Conservation (phyloP, 495 filamentous ascomycete species). For the Annulohypoxylon moriforme region DNA sequence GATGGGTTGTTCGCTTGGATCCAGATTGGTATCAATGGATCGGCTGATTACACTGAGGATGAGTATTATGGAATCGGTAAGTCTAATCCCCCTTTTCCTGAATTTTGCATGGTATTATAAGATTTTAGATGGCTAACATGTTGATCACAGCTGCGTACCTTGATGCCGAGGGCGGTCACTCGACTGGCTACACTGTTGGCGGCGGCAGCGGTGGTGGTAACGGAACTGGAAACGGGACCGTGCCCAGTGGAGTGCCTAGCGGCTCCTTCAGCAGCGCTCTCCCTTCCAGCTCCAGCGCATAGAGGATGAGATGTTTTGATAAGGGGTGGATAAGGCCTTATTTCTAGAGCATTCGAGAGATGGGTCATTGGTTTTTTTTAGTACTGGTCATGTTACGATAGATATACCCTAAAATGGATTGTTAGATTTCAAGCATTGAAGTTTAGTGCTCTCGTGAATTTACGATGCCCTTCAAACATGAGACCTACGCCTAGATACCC, state of each 20-base stretch:
- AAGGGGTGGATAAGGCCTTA: neutral
- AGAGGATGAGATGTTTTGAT: neutral
- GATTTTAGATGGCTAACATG: no score
- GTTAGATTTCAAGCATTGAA: neutral
- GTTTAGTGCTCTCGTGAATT: neutral
- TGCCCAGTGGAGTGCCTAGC: conserved; percentile 20
- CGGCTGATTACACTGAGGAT: conserved; percentile 46
- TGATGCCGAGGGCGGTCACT: conserved; percentile 44
- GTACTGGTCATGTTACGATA: neutral
- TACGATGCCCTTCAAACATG: neutral
- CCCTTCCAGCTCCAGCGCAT: conserved; percentile 21
- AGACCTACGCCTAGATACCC: no score
- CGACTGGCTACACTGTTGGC: conserved; percentile 26
- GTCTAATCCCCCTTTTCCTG: neutral
- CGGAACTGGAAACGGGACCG: conserved; percentile 31
- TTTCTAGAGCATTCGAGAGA: neutral
- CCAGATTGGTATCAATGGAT: conserved; percentile 58
- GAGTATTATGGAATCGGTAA: conserved; percentile 37
- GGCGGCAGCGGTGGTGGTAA: conserved; percentile 38
- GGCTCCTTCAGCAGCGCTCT: conserved; percentile 10
- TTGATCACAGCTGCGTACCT: conserved; percentile 35
- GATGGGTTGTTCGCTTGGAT: conserved; percentile 67
- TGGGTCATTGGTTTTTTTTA: neutral
- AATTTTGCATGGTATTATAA: no score
- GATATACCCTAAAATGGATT: neutral